A percentile compares a stretch with the other conserved stretches of the same genome.
Evolutionary conservation across 345 rosid species (phyloP).

Genomic region (Passiflora organensis): DNA sequence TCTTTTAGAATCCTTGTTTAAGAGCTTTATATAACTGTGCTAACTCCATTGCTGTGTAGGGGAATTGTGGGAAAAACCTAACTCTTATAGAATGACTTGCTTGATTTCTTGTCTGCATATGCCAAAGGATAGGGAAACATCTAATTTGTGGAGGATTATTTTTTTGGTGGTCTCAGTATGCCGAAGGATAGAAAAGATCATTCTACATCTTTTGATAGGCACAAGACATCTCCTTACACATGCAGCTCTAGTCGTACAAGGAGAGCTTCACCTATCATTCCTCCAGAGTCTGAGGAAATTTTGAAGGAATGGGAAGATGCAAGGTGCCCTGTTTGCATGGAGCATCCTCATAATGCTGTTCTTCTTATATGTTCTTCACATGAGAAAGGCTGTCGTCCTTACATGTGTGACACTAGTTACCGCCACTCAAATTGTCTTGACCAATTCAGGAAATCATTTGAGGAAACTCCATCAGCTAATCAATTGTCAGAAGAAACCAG

Average conservation of each 20-base stretch:
- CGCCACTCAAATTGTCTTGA: slow-evolving; percentile 96
- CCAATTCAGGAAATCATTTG: slow-evolving; percentile 70
- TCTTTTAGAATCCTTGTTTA: too few relatives aligned
- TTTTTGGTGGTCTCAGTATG: slow-evolving; percentile 36
- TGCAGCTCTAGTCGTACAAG: slow-evolving; percentile 52
- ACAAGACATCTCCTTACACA: slow-evolving; percentile 47
- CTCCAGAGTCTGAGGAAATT: slow-evolving; percentile 44
- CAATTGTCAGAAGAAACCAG: slow-evolving; percentile 32
- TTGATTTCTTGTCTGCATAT: too few relatives aligned
- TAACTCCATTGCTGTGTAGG: too few relatives aligned
- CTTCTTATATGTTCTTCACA: slow-evolving; percentile 88
- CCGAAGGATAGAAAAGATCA: slow-evolving; percentile 88
- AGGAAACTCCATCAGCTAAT: slow-evolving; percentile 27
- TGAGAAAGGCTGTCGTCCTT: slow-evolving; percentile 90
- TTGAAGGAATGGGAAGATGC: slow-evolving; percentile 94
- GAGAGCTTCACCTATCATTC: slow-evolving; percentile 38
- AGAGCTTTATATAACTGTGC: too few relatives aligned
- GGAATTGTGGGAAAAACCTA: too few relatives aligned
- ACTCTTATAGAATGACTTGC: too few relatives aligned
- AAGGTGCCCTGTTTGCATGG: slow-evolving; percentile 95
- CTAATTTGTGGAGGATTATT: neutral
- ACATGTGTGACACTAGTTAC: slow-evolving; percentile 96
- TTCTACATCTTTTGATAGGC: slow-evolving; percentile 60
- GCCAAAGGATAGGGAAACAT: too few relatives aligned
- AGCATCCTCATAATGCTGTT: slow-evolving; percentile 96